Conservation (phyloP, 2,329 filamentous ascomycete genomes). For the Verticillium albo-atrum region DNA sequence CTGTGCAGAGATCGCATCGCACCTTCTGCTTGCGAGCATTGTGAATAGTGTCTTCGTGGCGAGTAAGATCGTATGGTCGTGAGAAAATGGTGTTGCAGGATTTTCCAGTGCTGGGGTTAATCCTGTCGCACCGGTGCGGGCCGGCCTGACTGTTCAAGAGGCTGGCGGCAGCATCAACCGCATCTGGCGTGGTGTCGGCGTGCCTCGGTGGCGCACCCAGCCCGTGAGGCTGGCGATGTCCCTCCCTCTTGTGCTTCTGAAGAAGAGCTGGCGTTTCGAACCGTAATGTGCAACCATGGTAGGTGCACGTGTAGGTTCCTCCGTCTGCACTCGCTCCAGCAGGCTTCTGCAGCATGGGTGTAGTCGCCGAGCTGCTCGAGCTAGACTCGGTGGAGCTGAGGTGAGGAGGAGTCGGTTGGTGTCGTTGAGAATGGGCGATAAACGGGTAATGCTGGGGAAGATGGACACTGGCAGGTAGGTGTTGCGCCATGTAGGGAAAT, state of each 20-base stretch:
- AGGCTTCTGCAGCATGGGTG: conserved; percentile 44
- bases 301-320: conserved; percentile 94
- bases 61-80: conserved; percentile 89
- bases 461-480: conserved; percentile 26
- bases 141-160: conserved; percentile 83
- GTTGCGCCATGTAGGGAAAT: conserved; percentile 23
- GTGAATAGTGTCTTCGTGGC: conserved; percentile 97
- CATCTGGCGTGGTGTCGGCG: conserved; percentile 19
- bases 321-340: conserved; percentile 65
- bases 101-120: conserved; percentile 93
- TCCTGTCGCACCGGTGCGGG: conserved; percentile 86
- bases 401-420: conserved; percentile 28
- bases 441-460: conserved; percentile 35
- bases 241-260: conserved; percentile 94
- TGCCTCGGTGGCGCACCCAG: conserved; percentile 29
- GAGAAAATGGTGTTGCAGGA: conserved; percentile 94
- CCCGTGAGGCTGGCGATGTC: conserved; percentile 71
- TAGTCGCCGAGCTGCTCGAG: conserved; percentile 23
- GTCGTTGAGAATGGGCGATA: conserved; percentile 28
- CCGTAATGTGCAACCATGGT: conserved; percentile 81
- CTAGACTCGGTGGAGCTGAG: conserved; percentile 40
- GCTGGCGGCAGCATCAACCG: conserved; percentile 36
- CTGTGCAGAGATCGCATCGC: conserved; percentile 84
- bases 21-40: conserved; percentile 93
- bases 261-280: conserved; percentile 85